Evolutionary conservation across 495 filamentous ascomycete species (phyloP).

Genomic region (Neurospora hispaniola): DNA sequence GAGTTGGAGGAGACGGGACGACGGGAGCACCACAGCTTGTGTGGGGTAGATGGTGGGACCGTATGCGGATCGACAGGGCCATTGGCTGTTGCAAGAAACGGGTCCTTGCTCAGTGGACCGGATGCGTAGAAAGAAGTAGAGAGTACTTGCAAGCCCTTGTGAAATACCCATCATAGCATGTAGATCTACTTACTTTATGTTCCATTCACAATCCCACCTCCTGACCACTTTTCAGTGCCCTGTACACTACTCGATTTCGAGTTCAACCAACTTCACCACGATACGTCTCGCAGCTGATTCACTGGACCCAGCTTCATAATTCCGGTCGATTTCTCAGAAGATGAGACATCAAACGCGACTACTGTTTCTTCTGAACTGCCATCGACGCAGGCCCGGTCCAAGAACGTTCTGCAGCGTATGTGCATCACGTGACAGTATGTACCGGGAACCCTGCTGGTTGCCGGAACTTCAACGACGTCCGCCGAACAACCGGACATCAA

Average conservation of each 20-base stretch:
- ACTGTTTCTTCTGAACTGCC: neutral
- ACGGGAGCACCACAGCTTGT: conserved; percentile 1
- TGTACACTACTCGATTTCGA: neutral
- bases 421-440: neutral
- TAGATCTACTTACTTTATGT: neutral
- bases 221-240: neutral
- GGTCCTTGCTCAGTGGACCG: neutral
- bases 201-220: neutral
- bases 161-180: neutral
- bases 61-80: neutral
- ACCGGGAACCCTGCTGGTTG: neutral
- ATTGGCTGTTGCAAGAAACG: neutral
- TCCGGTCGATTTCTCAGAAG: neutral
- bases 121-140: neutral
- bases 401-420: neutral
- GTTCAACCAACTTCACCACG: neutral
- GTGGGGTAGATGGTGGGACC: neutral
- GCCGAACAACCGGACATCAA: neutral
- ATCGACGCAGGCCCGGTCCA: neutral
- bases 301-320: neutral
- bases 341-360: neutral
- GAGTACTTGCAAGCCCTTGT: neutral
- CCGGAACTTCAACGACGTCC: neutral
- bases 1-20: neutral
- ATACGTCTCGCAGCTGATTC: neutral